Evolutionary conservation across 2,329 filamentous ascomycete genomes (phyloP), one percentile per base, ranked within the genome.

Genomic region (Cephalotrichum gorgonifer): DNA sequence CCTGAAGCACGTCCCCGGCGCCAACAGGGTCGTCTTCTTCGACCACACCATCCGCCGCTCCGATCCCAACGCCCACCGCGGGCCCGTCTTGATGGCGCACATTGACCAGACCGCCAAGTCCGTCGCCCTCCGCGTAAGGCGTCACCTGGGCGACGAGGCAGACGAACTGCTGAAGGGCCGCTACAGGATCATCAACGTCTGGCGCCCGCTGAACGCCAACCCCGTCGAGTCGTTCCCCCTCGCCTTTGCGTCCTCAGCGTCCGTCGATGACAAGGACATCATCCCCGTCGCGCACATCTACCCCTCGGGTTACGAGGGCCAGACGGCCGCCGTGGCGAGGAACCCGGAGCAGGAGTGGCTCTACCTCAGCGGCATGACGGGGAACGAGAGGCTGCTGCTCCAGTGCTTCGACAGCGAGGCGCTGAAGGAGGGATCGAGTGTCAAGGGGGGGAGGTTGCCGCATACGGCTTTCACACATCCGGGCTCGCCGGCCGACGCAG

Each of bases 111-210:
- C 88, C 0, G 65, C 76, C 6, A 64, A 64, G 15, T 83, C 85
- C 0, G 81, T 85, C 1, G 74, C 68, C 9, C 72, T 78, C 61
- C 84, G 88, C 44, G 85, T 95, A 2, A 69, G 70, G 14, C 69
- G 75, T 2, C 87, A 90, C 63, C 71, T 88, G 49, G 67, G 77
- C 2, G 75, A 75, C 9, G 85, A 89, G 53, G 85, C 86, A 0
- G 81, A 83, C 4, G 59, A 65, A 49, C 69, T 91, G 0, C 75
- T 91, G 1, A 62, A 73, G 51, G 79, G 76, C 3, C 80, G 88
- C 2, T 89, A 88, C 64, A 78, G 88, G 52, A 87, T 95, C 59
- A 79, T 95, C 63, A 95, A 95, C 56, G 83, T 95, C 44, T 95
- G 89, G 89, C 75, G 86, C 0, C 81, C 82, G 15, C 66, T 79